Evolutionary conservation across 148 eudicot genomes (phyloP), one percentile per base, ranked within the genome.

Genomic region (Oxyria digyna): DNA sequence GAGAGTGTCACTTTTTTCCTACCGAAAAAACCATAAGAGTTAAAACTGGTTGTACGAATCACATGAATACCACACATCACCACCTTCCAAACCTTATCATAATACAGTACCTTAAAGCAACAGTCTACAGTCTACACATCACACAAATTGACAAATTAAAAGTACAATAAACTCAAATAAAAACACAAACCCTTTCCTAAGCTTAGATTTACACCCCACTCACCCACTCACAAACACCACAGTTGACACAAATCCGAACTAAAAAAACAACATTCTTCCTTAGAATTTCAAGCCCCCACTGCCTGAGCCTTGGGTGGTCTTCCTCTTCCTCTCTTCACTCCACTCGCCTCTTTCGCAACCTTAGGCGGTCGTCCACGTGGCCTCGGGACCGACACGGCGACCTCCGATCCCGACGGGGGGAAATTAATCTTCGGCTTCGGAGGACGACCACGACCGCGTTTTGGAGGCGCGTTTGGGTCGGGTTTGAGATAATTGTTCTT

Each of bases 401-500:
- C 62, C 31, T 10, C 31, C 1, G 27, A 26, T 24, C 31, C 62
- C 33, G n/a, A n/a, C n/a, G 68, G 76, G 48, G 62, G 50, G 2
- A 71, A 59, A 8, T 73, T 71, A 15, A 52, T 69, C 73, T 71
- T 74, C 57, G 83, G 67, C 78, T 80, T 80, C 0, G 80, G 83
- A 12, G 83, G 83, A 31, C 83, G 70, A 18, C 83, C 83, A 20
- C 83, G 78, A 11, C 83, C 80, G 32, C 83, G 80, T 14, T 80
- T 70, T n/a, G 78, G 74, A 14, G 62, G 62, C 67, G 78, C 77
- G 68, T 80, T 73, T 0, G 83, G 83, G 55, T 70, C 54, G 8
- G 80, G 80, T 21, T 72, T 74, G 80, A 77, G 78, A 67, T 77
- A 80, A 52, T 77, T 80, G 76, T 80, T 80, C 76, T 80, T 80